These are phyloP conservation scores for Basidioascus undulatus DNA, from an alignment of 768 basidiomycete genomes.

Conservation along the genomic window DNA sequence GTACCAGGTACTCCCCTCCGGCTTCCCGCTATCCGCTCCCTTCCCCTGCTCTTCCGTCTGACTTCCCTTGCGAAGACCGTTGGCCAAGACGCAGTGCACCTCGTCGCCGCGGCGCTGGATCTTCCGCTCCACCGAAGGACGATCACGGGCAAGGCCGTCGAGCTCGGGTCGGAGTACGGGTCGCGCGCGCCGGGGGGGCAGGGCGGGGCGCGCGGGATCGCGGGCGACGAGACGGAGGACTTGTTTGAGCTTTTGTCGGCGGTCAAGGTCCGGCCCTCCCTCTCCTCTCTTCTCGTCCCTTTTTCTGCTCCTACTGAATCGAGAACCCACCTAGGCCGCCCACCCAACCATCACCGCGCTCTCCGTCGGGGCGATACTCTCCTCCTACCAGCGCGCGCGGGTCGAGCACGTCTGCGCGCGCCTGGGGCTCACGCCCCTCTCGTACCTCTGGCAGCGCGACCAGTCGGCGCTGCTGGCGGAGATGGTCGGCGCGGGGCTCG, in stretches of 20 bases:
- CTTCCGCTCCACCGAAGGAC: constrained; percentile 63
- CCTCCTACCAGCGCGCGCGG: constrained; percentile 85
- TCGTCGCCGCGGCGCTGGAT: constrained; percentile 59
- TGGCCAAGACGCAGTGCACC: constrained; percentile 73
- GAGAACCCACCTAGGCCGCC: constrained; percentile 23
- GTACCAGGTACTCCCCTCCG: too few species aligned
- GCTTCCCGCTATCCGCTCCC: too few species aligned
- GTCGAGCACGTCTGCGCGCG: constrained; percentile 91
- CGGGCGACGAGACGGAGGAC: constrained; percentile 92
- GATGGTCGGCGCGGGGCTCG: constrained; percentile 59
- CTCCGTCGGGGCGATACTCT: constrained; percentile 87
- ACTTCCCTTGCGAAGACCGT: too few species aligned
- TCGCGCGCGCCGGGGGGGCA: constrained; percentile 1
- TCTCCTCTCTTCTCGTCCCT: background rate
- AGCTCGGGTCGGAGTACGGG: constrained; percentile 71
- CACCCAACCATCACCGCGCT: constrained; percentile 69
- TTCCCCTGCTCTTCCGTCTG: too few species aligned
- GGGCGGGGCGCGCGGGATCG: constrained; percentile 22
- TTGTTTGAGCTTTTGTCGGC: constrained; percentile 41
- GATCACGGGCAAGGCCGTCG: constrained; percentile 57
- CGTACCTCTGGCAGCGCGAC: constrained; percentile 82
- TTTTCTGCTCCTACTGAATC: background rate
- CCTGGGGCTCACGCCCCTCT: constrained; percentile 50
- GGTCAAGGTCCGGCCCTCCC: constrained; percentile 64
- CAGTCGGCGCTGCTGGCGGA: constrained; percentile 63